Conservation (phyloP, 257 asterid species). For the Fraxinus quadrangulata region DNA sequence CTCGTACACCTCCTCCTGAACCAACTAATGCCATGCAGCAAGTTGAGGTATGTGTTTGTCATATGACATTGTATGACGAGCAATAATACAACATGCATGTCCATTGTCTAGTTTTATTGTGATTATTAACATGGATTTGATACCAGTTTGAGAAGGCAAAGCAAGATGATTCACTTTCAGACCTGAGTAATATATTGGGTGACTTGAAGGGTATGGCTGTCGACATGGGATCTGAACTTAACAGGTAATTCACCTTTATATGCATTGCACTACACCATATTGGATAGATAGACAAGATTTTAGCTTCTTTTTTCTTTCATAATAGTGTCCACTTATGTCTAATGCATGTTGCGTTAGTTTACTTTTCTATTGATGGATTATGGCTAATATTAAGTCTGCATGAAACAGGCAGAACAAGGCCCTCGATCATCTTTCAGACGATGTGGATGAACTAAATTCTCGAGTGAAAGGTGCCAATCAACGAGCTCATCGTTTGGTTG, state of each 20-base stretch:
- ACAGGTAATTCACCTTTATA: constrained; percentile 40
- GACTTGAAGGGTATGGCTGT: constrained; percentile 91
- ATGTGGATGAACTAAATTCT: constrained; percentile 72
- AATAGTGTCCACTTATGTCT: not conserved
- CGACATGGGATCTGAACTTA: constrained; percentile 80
- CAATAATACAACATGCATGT: not conserved
- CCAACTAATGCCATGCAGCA: constrained; percentile 69
- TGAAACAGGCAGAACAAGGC: constrained; percentile 83
- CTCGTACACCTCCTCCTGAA: constrained; percentile 68
- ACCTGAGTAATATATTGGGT: constrained; percentile 71
- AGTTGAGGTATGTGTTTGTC: constrained; percentile 60
- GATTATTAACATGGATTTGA: not conserved
- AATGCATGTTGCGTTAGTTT: not conserved
- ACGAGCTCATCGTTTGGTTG: constrained; percentile 64
- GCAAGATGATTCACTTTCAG: constrained; percentile 83
- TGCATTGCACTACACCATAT: not conserved
- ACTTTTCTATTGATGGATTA: not conserved
- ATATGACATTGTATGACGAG: not conserved
- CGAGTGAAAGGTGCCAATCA: constrained; percentile 86
- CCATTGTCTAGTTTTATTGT: not conserved
- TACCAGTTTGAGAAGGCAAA: constrained; percentile 73
- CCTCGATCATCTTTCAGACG: constrained; percentile 69
- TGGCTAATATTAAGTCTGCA: not conserved
- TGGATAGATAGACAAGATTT: not conserved
- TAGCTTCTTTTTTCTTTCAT: too few species aligned